These are phyloP conservation scores for Aspergillus piperis DNA, from an alignment of 2,329 filamentous ascomycete genomes.

Conservation along the genomic window DNA sequence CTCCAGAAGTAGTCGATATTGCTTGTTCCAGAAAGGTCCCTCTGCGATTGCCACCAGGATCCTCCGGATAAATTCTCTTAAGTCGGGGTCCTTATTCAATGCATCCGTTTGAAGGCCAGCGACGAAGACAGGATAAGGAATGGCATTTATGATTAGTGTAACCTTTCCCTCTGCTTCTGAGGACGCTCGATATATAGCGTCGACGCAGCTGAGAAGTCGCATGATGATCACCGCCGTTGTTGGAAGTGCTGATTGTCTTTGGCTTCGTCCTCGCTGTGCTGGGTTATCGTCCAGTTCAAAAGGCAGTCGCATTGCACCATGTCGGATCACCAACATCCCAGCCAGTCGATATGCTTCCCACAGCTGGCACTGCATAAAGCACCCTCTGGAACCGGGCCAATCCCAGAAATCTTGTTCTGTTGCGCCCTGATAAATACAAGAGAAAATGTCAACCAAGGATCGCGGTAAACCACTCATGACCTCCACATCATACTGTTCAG, in stretches of 20 bases:
- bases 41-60: not conserved
- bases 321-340: conserved; percentile 27
- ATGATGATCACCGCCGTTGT: conserved; percentile 21
- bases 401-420: conserved; percentile 33
- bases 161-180: conserved; percentile 15
- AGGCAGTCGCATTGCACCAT: conserved; percentile 4
- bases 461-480: conserved; percentile 32
- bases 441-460: conserved; percentile 30
- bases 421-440: conserved; percentile 25
- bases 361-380: conserved; percentile 29
- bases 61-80: conserved; percentile 21
- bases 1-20: conserved; percentile 3
- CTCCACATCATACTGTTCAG: conserved; percentile 20
- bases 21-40: not conserved
- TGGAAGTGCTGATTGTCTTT: conserved; percentile 10
- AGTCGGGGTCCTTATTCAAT: conserved; percentile 21
- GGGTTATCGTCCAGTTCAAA: not conserved
- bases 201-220: conserved; percentile 28
- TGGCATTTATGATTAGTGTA: conserved; percentile 28
- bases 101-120: conserved; percentile 18
- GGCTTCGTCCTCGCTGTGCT: not conserved
- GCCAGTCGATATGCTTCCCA: conserved; percentile 34
- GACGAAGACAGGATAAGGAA: conserved; percentile 27
- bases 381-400: conserved; percentile 30
- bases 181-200: conserved; percentile 27